These are phyloP conservation scores for Trichosporon sp. DNA, from an alignment of 1,284 basidiomycete genomes.

Conservation along the genomic window DNA sequence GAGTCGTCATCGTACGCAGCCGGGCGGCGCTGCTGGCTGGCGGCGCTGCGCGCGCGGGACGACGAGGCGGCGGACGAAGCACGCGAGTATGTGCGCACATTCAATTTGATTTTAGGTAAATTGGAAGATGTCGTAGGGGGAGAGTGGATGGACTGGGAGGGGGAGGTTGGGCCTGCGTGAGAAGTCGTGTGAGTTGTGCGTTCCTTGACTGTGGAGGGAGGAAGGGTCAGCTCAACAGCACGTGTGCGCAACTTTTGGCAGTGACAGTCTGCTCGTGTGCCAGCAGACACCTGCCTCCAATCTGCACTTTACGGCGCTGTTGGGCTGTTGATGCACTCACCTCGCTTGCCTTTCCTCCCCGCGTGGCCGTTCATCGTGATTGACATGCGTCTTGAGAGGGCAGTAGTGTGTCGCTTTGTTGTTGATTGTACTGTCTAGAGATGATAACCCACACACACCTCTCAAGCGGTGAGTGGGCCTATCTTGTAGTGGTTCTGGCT, in stretches of 20 bases:
- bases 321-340: slow-evolving; percentile 15
- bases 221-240: background rate
- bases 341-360: slow-evolving; percentile 27
- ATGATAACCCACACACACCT: background rate
- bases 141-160: slow-evolving; percentile 16
- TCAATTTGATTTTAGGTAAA: slow-evolving; percentile 24
- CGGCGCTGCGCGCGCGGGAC: slow-evolving; percentile 6
- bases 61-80: slow-evolving; percentile 11
- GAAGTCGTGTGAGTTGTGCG: slow-evolving; percentile 22
- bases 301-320: background rate
- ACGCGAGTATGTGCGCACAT: slow-evolving; percentile 14
- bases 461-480: slow-evolving; percentile 10
- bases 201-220: slow-evolving; percentile 2
- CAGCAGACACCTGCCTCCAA: slow-evolving; percentile 2
- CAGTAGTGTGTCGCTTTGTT: background rate
- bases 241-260: background rate
- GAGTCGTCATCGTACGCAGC: slow-evolving; percentile 17
- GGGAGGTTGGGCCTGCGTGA: slow-evolving; percentile 22
- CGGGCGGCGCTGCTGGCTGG: slow-evolving; percentile 13
- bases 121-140: slow-evolving; percentile 14
- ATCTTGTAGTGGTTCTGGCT: slow-evolving; percentile 25
- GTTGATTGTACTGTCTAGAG: background rate
- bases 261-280: slow-evolving; percentile 4
- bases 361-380: slow-evolving; percentile 20
- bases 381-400: slow-evolving; percentile 13